Conservation (phyloP, 179 eudicot genomes). For the Beta corolliflora region DNA sequence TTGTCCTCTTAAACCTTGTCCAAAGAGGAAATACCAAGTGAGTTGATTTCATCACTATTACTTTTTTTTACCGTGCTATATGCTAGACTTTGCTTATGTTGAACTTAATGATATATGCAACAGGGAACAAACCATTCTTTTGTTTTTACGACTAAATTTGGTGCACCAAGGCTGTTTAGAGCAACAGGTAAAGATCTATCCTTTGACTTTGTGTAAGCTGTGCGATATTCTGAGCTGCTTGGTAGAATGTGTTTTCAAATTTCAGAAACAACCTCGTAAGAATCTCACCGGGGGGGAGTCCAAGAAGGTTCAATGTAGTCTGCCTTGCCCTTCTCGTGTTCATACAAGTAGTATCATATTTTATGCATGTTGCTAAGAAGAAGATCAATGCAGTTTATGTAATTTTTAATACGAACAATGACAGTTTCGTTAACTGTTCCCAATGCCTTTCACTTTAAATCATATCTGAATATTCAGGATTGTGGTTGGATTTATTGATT, state of each 20-base stretch:
- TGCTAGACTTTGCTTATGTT: conserved; percentile 8
- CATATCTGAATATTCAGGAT: not conserved
- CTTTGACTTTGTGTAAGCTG: conserved; percentile 12
- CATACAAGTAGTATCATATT: not conserved
- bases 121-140: conserved; percentile 94
- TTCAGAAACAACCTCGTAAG: not conserved
- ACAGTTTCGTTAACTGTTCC: not conserved
- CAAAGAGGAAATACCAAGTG: conserved; percentile 90
- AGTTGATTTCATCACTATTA: conserved; percentile 29
- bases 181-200: conserved; percentile 66
- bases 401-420: not conserved
- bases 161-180: conserved; percentile 89
- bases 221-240: not conserved
- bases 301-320: not conserved
- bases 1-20: conserved; percentile 75
- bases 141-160: conserved; percentile 83
- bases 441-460: not conserved
- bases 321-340: not conserved
- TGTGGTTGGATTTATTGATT: not conserved
- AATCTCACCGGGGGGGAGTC: not conserved
- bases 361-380: not conserved
- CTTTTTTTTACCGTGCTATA: not conserved
- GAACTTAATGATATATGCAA: conserved; percentile 22
- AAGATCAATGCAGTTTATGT: not conserved
- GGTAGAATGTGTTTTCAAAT: not conserved